phyloP scores from a whole-genome alignment of 768 basidiomycete genomes.

The Filobasidium floriforme region DNA sequence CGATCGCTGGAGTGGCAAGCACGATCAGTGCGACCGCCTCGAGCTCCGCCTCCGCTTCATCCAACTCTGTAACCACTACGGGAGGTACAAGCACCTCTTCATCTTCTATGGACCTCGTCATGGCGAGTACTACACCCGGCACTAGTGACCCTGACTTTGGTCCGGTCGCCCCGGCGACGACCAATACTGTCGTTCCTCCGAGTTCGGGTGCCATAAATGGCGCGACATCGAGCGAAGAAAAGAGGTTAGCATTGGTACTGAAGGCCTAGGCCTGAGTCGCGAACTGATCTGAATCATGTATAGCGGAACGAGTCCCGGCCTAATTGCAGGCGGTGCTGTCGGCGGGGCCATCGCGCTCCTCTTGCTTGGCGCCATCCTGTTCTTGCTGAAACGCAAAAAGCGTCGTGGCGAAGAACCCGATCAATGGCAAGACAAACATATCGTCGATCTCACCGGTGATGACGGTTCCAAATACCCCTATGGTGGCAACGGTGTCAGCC shows the following conservation, averaged over 20 bases:
- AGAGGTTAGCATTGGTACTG: too few relatives aligned
- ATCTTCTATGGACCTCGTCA: neutral
- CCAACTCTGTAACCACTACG: too few relatives aligned
- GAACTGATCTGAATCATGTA: neutral
- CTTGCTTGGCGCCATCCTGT: neutral
- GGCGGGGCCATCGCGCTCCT: neutral
- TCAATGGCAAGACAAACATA: neutral
- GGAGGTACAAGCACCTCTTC: neutral
- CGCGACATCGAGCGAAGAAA: neutral
- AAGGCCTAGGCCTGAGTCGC: neutral
- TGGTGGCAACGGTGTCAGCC: neutral
- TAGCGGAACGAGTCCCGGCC: neutral
- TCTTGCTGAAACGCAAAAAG: neutral
- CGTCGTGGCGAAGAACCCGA: neutral
- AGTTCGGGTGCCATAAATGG: neutral
- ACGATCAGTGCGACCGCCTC: too few relatives aligned
- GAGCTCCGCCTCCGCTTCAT: too few relatives aligned
- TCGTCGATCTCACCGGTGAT: constrained; percentile 4
- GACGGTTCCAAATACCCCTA: neutral
- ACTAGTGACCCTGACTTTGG: neutral
- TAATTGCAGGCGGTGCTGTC: neutral
- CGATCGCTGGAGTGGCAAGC: too few relatives aligned
- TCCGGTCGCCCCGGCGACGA: neutral
- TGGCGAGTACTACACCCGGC: neutral
- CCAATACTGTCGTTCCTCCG: neutral